Evolutionary conservation across 2,329 filamentous ascomycete genomes (phyloP).

Genomic region (Mariannaea elegans): DNA sequence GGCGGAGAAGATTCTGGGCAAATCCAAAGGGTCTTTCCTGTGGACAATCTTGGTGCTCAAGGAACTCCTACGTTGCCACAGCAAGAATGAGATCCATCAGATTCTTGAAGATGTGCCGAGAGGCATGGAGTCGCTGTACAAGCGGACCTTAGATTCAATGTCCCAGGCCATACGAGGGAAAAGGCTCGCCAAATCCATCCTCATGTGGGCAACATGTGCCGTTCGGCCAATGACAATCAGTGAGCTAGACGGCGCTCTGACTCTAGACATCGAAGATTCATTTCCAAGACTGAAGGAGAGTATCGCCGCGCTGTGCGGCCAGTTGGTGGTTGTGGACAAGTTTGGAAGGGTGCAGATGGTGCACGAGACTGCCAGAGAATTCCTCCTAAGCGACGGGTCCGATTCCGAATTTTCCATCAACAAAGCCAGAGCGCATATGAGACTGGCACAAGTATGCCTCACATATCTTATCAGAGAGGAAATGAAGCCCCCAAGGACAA

Average conservation of each 20-base stretch:
- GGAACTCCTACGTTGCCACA: conserved; percentile 41
- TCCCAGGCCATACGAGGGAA: conserved; percentile 37
- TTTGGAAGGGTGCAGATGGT: conserved; percentile 45
- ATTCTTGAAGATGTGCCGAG: conserved; percentile 42
- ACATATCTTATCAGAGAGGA: conserved; percentile 44
- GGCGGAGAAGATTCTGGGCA: conserved; percentile 43
- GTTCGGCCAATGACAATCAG: conserved; percentile 43
- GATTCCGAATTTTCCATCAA: conserved; percentile 45
- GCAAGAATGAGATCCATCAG: conserved; percentile 40
- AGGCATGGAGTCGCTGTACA: conserved; percentile 48
- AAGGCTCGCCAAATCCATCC: conserved; percentile 46
- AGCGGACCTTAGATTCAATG: conserved; percentile 44
- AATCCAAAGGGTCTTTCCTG: conserved; percentile 48
- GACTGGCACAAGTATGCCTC: conserved; percentile 47
- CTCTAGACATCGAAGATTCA: conserved; percentile 44
- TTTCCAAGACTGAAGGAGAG: conserved; percentile 40
- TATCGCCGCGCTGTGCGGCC: conserved; percentile 44
- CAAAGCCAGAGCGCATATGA: conserved; percentile 40
- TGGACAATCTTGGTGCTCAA: conserved; percentile 47
- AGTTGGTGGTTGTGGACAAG: conserved; percentile 49
- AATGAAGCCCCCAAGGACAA: conserved; percentile 45
- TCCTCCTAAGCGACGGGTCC: conserved; percentile 34
- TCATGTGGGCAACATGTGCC: conserved; percentile 48
- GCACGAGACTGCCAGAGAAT: conserved; percentile 50
- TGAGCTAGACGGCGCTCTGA: conserved; percentile 48